These are phyloP conservation scores for Globisporangium echinulatum DNA, from an alignment of 352 stramenopile genomes.

Conservation along the genomic window DNA sequence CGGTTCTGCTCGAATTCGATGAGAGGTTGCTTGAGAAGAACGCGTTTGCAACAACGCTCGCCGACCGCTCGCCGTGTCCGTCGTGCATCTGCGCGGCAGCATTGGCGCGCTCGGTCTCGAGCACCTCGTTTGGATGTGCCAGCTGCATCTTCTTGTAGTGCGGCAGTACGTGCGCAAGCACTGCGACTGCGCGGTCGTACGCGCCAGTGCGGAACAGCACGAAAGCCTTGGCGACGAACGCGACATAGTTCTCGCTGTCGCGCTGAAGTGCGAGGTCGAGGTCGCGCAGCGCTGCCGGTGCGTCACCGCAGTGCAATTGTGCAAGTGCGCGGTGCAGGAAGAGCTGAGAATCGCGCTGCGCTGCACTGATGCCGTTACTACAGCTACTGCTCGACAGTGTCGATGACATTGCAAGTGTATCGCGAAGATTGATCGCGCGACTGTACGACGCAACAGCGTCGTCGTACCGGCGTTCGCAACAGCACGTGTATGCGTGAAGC, in stretches of 20 bases:
- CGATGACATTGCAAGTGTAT: slow-evolving; percentile 1
- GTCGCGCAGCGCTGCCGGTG: slow-evolving; percentile 19
- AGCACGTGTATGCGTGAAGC: slow-evolving; percentile 36
- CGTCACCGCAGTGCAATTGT: slow-evolving; percentile 20
- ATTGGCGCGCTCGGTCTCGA: slow-evolving; percentile 20
- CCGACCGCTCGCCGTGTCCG: not conserved
- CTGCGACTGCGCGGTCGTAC: slow-evolving; percentile 11
- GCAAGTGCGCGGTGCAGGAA: slow-evolving; percentile 32
- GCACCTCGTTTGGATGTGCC: slow-evolving; percentile 16
- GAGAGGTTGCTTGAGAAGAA: slow-evolving; percentile 5
- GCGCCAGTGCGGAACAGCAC: slow-evolving; percentile 20
- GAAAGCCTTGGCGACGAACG: slow-evolving; percentile 36
- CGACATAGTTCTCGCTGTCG: slow-evolving; percentile 34
- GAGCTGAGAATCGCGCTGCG: slow-evolving; percentile 22
- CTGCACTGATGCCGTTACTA: not conserved
- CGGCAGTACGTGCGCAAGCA: slow-evolving; percentile 26
- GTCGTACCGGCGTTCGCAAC: slow-evolving; percentile 26
- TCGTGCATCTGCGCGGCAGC: slow-evolving; percentile 11
- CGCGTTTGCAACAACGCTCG: slow-evolving; percentile 5
- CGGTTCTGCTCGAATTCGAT: not conserved
- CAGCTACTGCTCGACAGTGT: not conserved
- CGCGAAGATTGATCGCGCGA: slow-evolving; percentile 21
- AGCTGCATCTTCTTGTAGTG: slow-evolving; percentile 29
- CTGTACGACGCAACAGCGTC: slow-evolving; percentile 29
- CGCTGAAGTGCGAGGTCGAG: slow-evolving; percentile 34